Evolutionary conservation across 2,329 filamentous ascomycete genomes (phyloP).

Genomic region (Cadophora malorum): DNA sequence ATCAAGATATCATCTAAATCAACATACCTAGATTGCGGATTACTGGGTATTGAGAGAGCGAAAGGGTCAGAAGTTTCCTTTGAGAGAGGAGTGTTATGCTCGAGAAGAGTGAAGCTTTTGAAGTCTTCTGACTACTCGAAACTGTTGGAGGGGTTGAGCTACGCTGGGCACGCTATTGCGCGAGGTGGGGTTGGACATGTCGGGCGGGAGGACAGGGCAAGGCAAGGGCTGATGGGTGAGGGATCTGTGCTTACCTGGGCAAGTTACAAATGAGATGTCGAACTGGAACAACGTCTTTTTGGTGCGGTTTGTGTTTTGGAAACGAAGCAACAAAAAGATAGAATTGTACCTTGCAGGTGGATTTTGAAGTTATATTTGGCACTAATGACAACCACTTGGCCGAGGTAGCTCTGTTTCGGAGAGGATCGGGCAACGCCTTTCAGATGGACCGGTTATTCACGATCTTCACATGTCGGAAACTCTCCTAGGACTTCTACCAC

Average conservation of each 20-base stretch:
- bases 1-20: not conserved
- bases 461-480: conserved; percentile 39
- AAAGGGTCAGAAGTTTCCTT: conserved; percentile 21
- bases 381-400: conserved; percentile 19
- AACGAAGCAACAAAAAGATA: conserved; percentile 7
- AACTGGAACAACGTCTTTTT: conserved; percentile 8
- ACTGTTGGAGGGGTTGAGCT: conserved; percentile 31
- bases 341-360: conserved; percentile 19
- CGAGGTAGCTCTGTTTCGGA: conserved; percentile 26
- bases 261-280: conserved; percentile 11
- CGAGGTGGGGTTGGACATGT: conserved; percentile 21
- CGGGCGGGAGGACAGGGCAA: conserved; percentile 11
- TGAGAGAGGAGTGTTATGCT: not conserved
- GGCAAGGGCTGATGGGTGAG: conserved; percentile 18
- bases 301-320: conserved; percentile 14
- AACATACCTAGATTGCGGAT: conserved; percentile 30
- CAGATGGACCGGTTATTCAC: conserved; percentile 7
- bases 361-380: conserved; percentile 17
- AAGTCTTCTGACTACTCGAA: conserved; percentile 28
- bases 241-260: conserved; percentile 22
- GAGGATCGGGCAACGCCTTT: conserved; percentile 20
- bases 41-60: conserved; percentile 25
- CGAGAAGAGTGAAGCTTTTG: conserved; percentile 21
- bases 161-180: not conserved
- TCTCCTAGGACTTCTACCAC: not conserved